phyloP scores from a whole-genome alignment of 2,329 filamentous ascomycete genomes.

The Monilinia polystroma region DNA sequence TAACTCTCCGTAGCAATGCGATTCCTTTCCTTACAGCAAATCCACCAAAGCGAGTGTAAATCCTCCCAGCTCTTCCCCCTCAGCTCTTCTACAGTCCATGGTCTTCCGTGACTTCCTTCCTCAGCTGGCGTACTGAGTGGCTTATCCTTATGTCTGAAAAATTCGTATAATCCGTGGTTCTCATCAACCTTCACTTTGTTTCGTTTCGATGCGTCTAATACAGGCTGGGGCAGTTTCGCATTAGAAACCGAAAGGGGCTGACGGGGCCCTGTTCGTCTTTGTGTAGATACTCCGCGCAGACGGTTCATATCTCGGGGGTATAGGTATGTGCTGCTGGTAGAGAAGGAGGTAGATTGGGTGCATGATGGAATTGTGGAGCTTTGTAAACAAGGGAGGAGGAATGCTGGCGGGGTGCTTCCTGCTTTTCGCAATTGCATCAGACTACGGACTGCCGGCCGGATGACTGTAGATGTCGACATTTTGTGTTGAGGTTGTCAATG shows the following conservation, averaged over 20 bases:
- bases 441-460: constrained; percentile 33
- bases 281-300: constrained; percentile 75
- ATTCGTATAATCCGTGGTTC: constrained; percentile 87
- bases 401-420: constrained; percentile 34
- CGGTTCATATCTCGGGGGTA: constrained; percentile 70
- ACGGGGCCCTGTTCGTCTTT: constrained; percentile 73
- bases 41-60: constrained; percentile 90
- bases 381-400: constrained; percentile 39
- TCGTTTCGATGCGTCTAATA: constrained; percentile 56
- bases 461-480: constrained; percentile 37
- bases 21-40: constrained; percentile 88
- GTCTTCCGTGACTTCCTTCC: constrained; percentile 69
- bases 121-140: constrained; percentile 71
- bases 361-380: constrained; percentile 24
- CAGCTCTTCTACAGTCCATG: constrained; percentile 84
- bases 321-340: constrained; percentile 33
- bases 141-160: constrained; percentile 73
- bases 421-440: constrained; percentile 28
- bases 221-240: constrained; percentile 71
- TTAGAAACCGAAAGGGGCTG: constrained; percentile 73
- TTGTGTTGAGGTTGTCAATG: constrained; percentile 29
- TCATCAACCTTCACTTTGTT: constrained; percentile 57
- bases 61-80: constrained; percentile 91
- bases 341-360: constrained; percentile 38
- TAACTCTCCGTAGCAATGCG: constrained; percentile 73